Percentiles rank a stretch among this genome's conserved stretches.
Conservation (phyloP, 257 asterid genomes). For the Solanum sejunctum region DNA sequence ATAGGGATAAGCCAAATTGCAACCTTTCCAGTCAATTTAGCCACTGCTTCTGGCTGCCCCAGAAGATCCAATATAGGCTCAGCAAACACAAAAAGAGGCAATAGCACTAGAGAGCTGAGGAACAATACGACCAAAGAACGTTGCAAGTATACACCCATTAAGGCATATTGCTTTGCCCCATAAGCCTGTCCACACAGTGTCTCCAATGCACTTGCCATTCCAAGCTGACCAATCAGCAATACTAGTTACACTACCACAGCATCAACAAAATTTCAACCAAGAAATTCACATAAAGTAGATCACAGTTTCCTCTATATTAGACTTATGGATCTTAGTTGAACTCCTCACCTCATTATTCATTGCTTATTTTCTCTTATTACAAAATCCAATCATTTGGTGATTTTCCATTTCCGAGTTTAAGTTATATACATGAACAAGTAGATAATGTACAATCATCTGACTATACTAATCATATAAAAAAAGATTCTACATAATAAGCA, state of each 20-base stretch:
- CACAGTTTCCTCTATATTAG: neutral
- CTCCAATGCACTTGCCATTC: conserved; percentile 66
- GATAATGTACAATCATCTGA: neutral
- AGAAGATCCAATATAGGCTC: conserved; percentile 22
- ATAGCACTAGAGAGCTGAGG: conserved; percentile 25
- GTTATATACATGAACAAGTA: neutral
- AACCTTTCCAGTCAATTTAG: conserved; percentile 40
- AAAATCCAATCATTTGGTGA: neutral
- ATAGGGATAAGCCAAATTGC: conserved; percentile 50
- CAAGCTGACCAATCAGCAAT: conserved; percentile 19
- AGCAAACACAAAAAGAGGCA: conserved; percentile 38
- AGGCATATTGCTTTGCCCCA: conserved; percentile 37
- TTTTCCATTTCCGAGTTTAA: neutral
- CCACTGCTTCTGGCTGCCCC: conserved; percentile 33
- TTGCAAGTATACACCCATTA: conserved; percentile 43
- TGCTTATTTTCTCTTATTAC: neutral
- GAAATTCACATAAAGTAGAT: neutral
- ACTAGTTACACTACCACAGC: neutral
- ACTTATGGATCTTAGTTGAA: neutral
- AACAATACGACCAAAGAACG: conserved; percentile 47
- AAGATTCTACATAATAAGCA: neutral
- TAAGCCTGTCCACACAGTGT: conserved; percentile 59
- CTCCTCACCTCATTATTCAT: neutral
- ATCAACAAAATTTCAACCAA: neutral
- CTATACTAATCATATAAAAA: too few relatives aligned